These are phyloP conservation scores for Melampsora americana DNA, from an alignment of 1,284 basidiomycete species.

Conservation along the genomic window DNA sequence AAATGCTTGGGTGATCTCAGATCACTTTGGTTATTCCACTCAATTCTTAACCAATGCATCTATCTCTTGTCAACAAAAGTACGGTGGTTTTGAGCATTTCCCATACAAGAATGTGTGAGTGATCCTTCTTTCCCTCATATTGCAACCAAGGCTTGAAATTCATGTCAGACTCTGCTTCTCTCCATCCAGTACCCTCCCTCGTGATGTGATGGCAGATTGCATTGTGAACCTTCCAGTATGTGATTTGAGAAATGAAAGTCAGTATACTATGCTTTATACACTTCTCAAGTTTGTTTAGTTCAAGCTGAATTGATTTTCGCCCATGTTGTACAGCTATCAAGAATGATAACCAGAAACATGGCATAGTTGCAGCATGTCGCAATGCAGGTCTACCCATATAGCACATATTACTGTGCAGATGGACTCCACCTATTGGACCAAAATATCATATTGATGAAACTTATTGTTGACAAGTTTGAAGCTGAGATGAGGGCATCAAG, in stretches of 20 bases:
- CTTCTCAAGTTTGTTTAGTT: neutral
- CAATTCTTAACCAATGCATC: slow-evolving; percentile 43
- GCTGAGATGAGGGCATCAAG: no score
- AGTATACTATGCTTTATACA: slow-evolving; percentile 2
- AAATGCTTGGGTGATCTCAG: slow-evolving; percentile 34
- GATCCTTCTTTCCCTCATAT: neutral
- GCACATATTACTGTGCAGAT: no score
- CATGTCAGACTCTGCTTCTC: neutral
- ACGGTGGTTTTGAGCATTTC: slow-evolving; percentile 40
- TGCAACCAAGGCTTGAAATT: neutral
- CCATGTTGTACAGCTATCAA: no score
- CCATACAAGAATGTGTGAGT: slow-evolving; percentile 38
- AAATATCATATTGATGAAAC: no score
- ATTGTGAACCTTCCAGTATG: slow-evolving; percentile 43
- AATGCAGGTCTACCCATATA: slow-evolving; percentile 35
- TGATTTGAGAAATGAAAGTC: slow-evolving; percentile 41
- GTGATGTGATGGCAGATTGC: slow-evolving; percentile 39
- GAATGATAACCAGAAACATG: slow-evolving; percentile 26
- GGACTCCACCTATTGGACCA: no score
- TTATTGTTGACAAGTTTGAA: no score
- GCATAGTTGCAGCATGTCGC: slow-evolving; percentile 30
- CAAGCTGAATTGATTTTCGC: neutral
- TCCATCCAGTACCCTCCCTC: slow-evolving; percentile 33
- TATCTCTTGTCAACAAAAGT: slow-evolving; percentile 40
- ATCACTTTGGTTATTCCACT: slow-evolving; percentile 42